phyloP scores from a whole-genome alignment of 1,284 basidiomycete genomes.

The Heterobasidion parviporum region DNA sequence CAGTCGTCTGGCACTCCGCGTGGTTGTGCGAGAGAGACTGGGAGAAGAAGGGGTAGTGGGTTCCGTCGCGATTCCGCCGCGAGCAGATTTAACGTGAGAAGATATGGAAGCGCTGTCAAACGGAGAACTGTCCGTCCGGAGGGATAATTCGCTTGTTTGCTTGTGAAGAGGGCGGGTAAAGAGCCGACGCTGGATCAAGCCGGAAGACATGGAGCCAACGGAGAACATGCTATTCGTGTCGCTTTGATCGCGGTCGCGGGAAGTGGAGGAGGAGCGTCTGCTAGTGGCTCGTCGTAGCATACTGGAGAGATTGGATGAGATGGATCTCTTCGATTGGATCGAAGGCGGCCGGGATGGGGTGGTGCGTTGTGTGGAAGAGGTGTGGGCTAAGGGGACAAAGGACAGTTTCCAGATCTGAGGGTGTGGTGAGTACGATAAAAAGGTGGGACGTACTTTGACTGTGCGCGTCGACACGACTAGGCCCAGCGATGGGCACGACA shows the following conservation, averaged over 20 bases:
- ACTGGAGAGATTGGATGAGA: slow-evolving; percentile 50
- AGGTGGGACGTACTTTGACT: slow-evolving; percentile 7
- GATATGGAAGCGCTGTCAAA: slow-evolving; percentile 13
- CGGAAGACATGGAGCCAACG: slow-evolving; percentile 33
- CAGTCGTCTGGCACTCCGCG: slow-evolving; percentile 33
- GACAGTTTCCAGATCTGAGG: slow-evolving; percentile 12
- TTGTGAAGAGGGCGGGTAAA: slow-evolving; percentile 33
- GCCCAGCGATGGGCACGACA: slow-evolving; percentile 41
- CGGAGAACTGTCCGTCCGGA: slow-evolving; percentile 27
- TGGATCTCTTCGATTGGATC: slow-evolving; percentile 50
- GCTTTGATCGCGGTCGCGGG: slow-evolving; percentile 32
- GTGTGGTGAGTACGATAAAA: slow-evolving; percentile 3
- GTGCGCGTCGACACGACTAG: slow-evolving; percentile 12
- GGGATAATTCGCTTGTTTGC: slow-evolving; percentile 41
- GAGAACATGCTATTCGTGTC: slow-evolving; percentile 51
- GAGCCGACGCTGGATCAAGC: slow-evolving; percentile 25
- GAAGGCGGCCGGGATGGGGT: slow-evolving; percentile 48
- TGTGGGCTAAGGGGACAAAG: slow-evolving; percentile 23
- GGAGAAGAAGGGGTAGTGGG: slow-evolving; percentile 3
- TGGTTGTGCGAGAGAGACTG: slow-evolving; percentile 17
- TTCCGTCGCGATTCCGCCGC: background rate
- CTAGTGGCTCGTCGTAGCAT: slow-evolving; percentile 50
- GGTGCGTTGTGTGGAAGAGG: slow-evolving; percentile 42
- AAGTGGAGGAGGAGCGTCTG: slow-evolving; percentile 34
- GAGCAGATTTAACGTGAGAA: slow-evolving; percentile 7